Evolutionary conservation across 164 flowering plant species (phyloP).

Genomic region (Platanus orientalis): DNA sequence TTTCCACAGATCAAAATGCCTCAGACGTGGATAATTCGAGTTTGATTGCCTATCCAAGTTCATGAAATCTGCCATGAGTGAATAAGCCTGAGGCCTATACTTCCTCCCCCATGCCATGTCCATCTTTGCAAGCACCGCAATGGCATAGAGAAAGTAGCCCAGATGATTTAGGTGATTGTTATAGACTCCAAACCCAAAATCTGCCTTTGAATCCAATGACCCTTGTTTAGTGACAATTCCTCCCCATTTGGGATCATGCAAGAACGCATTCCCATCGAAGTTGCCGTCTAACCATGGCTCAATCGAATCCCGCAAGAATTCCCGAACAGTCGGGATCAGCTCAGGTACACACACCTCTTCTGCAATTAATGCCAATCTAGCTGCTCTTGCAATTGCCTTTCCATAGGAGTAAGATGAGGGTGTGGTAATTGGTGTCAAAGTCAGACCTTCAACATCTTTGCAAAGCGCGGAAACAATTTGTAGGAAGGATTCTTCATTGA

Average conservation of each 20-base stretch:
- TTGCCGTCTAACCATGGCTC: conserved; percentile 89
- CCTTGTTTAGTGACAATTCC: conserved; percentile 80
- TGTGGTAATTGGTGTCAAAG: conserved; percentile 39
- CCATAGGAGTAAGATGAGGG: conserved; percentile 79
- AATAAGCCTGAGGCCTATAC: conserved; percentile 69
- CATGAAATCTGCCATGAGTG: conserved; percentile 81
- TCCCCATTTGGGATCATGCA: conserved; percentile 84
- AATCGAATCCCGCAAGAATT: conserved; percentile 55
- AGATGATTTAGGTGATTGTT: conserved; percentile 87
- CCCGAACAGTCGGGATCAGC: conserved; percentile 48
- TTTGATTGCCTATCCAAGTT: conserved; percentile 37
- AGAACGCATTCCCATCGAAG: conserved; percentile 62
- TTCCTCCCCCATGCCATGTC: conserved; percentile 87
- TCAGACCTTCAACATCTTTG: conserved; percentile 54
- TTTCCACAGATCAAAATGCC: conserved; percentile 80
- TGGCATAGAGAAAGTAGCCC: conserved; percentile 81
- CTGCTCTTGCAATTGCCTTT: conserved; percentile 81
- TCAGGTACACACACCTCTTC: conserved; percentile 62
- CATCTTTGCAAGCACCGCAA: conserved; percentile 76
- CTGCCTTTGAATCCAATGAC: conserved; percentile 59
- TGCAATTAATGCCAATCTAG: conserved; percentile 83
- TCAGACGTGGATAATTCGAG: conserved; percentile 55
- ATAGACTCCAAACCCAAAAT: conserved; percentile 81
- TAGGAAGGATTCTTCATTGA: conserved; percentile 34
- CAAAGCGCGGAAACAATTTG: conserved; percentile 54